Base-by-base conservation (phyloP, 352 stramenopile species). In the Phytophthora sp. region DNA sequence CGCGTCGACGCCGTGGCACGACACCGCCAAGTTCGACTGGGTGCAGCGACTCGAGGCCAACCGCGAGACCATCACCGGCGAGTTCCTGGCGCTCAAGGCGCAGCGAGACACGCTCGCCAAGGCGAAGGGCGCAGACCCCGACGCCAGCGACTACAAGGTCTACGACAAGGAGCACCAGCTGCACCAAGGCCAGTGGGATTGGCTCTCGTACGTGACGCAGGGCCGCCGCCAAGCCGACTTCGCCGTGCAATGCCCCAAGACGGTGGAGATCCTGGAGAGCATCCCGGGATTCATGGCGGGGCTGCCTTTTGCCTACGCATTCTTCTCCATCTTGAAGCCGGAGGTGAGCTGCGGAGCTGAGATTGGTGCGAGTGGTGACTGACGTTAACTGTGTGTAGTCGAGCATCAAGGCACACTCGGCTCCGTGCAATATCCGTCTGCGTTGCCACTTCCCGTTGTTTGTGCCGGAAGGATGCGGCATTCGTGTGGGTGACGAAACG, bases 351-450 rank as follows among this genome's bases (percentile, higher is more conserved):
- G 23, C n/a, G 12, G 37, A 18, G 38, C 18, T 12, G 7, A 30
- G 12, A 20, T 5, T 18, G 17, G 28, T 52, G 43, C 31, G 34
- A 41, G 18, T 62, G 45, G 52, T 34, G 38, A n/a, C n/a, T 9
- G 24, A 13, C 34, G 20, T n/a, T 64, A 12, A 12, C 11, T 27
- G 38, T 45, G 12, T 39, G 43, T 43, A 88, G 79, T 91, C 82
- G 37, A 89, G 71, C 20, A 99, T 99, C 74, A 88, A 91, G 62
- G 69, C 94, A 5, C 97, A 99, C 73, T 95, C 89, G 15, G 91
- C 89, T 37, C 95, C 97, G 12, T 99, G 96, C 77, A 99, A 99
- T 65, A 84, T 99, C 49, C 82, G 97, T 2, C 76, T 99, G 44
- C 84, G 97, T 15, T 96, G 97, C 45, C 97, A 99, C 84, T 91